Conservation (phyloP, 83 land plant genomes). For the Diphasiastrum complanatum region DNA sequence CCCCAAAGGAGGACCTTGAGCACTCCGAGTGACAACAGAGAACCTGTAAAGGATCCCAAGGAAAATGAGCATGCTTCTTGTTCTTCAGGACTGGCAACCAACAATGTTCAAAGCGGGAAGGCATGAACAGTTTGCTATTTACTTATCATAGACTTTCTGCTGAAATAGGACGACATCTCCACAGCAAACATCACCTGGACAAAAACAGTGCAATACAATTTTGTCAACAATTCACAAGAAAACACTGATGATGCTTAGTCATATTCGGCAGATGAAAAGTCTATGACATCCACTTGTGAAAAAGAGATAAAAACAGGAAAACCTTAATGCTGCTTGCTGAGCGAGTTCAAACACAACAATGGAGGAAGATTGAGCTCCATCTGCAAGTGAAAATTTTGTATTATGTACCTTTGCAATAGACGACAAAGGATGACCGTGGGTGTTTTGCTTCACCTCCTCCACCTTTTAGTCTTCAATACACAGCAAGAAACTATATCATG, state of each 20-base stretch:
- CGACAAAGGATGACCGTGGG: not conserved
- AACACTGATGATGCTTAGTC: no score
- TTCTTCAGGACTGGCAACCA: constrained; percentile 2
- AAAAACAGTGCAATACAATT: no score
- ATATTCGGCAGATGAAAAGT: no score
- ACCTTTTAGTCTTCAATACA: not conserved
- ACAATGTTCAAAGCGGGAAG: not conserved
- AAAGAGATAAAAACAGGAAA: no score
- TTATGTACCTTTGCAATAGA: not conserved
- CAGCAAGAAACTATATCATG: no score
- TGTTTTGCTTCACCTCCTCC: not conserved
- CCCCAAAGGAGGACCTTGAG: constrained; percentile 32
- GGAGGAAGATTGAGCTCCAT: no score
- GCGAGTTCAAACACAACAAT: no score
- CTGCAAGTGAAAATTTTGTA: constrained; percentile 4
- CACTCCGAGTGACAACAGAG: constrained; percentile 28
- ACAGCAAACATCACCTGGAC: constrained; percentile 57
- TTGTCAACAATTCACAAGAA: no score
- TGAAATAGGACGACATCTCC: constrained; percentile 55
- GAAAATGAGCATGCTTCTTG: not conserved
- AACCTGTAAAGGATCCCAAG: constrained; percentile 25
- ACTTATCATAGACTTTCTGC: constrained; percentile 50
- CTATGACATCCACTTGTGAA: no score
- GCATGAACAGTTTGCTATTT: constrained; percentile 3
- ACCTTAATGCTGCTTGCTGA: no score